These are phyloP conservation scores for Craterostigma plantagineum DNA, from an alignment of 257 asterid genomes.

Conservation along the genomic window DNA sequence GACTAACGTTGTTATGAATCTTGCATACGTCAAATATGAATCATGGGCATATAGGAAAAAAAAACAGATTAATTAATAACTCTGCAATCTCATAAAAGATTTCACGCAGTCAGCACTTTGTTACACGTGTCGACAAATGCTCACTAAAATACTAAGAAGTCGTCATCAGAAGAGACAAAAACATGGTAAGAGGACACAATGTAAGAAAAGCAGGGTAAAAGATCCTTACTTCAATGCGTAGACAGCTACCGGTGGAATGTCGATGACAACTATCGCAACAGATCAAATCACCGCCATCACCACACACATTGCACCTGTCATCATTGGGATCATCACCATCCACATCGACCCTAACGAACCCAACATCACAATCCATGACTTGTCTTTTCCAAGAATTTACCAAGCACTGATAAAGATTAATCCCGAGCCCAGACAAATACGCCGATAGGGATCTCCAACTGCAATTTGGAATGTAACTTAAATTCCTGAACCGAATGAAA, in stretches of 20 bases:
- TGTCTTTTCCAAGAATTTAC: conserved; percentile 66
- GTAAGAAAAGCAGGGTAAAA: conserved; percentile 1
- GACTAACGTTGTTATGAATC: neutral
- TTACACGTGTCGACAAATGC: too few relatives aligned
- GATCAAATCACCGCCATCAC: conserved; percentile 88
- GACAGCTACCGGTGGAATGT: conserved; percentile 87
- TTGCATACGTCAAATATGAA: neutral
- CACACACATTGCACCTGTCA: conserved; percentile 85
- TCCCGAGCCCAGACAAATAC: conserved; percentile 49
- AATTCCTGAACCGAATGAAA: conserved; percentile 29
- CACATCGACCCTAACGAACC: conserved; percentile 52
- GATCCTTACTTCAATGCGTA: conserved; percentile 45
- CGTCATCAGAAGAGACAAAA: neutral
- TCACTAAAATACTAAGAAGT: too few relatives aligned
- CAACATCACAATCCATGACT: conserved; percentile 22
- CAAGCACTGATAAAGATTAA: conserved; percentile 54
- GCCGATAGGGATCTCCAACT: conserved; percentile 29
- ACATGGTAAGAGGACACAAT: conserved; percentile 4
- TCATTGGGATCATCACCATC: conserved; percentile 76
- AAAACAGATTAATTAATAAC: too few relatives aligned
- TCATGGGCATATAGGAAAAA: too few relatives aligned
- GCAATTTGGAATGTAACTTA: conserved; percentile 57
- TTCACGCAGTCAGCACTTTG: too few relatives aligned
- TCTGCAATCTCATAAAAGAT: too few relatives aligned
- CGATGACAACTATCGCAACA: conserved; percentile 91